Percentiles rank a stretch among this genome's conserved stretches.
phyloP scores from a whole-genome alignment of 805 yeast species.

The Pichia paraexigua region DNA sequence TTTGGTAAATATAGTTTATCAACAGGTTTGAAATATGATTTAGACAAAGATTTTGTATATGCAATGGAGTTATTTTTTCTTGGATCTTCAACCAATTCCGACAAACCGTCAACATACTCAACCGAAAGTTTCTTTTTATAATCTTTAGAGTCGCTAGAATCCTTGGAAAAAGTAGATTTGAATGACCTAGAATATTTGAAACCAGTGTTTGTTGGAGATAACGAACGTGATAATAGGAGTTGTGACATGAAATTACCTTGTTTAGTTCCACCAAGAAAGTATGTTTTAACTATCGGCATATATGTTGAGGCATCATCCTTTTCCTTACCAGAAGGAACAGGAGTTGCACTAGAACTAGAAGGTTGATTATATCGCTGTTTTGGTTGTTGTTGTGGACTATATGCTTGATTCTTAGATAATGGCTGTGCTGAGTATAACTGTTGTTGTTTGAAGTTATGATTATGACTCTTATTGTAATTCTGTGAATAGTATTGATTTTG shows the following conservation, averaged over 20 bases:
- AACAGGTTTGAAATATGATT: constrained; percentile 2
- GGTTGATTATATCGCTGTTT: not conserved
- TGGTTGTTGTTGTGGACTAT: not conserved
- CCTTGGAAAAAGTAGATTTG: not conserved
- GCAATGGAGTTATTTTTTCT: constrained; percentile 9
- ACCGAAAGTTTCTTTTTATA: not conserved
- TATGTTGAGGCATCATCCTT: not conserved
- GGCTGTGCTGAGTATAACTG: not conserved
- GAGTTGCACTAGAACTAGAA: not conserved
- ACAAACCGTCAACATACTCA: constrained; percentile 5
- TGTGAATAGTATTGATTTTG: not conserved
- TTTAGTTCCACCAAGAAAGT: not conserved
- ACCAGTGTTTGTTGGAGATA: not conserved
- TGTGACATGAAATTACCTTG: constrained; percentile 3
- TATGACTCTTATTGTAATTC: not conserved
- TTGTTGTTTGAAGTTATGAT: not conserved
- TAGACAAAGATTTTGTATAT: constrained; percentile 7
- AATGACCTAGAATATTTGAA: not conserved
- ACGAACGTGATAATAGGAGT: not conserved
- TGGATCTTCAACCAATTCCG: constrained; percentile 15
- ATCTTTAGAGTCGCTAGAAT: not conserved
- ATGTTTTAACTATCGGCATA: constrained; percentile 2
- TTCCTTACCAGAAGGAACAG: not conserved
- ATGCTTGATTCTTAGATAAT: not conserved
- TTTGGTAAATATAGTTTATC: constrained; percentile 16